Evolutionary conservation across 1,139 yeast genomes (phyloP).

Genomic region (Hanseniaspora gamundiae): DNA sequence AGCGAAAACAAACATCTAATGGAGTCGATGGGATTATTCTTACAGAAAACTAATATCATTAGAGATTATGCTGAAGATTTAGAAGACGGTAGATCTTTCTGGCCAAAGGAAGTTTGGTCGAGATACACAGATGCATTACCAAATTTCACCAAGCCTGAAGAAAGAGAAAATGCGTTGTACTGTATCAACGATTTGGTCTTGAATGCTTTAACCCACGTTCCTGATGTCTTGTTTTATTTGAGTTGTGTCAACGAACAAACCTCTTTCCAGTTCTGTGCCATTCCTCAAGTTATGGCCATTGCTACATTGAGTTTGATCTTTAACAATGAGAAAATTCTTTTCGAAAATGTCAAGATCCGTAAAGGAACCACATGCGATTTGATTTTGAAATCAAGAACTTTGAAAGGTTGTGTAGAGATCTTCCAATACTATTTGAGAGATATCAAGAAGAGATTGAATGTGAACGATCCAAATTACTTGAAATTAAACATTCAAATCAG

Average conservation of each 20-base stretch:
- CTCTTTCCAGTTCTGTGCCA: constrained; percentile 83
- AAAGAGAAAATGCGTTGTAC: constrained; percentile 44
- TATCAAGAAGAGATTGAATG: constrained; percentile 69
- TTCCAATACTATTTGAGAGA: constrained; percentile 63
- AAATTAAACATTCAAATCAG: constrained; percentile 78
- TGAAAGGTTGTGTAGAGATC: constrained; percentile 62
- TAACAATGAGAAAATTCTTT: constrained; percentile 66
- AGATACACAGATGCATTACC: constrained; percentile 57
- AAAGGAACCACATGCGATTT: constrained; percentile 81
- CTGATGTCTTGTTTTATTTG: constrained; percentile 66
- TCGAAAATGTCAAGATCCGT: constrained; percentile 71
- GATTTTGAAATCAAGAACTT: constrained; percentile 61
- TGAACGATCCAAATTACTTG: constrained; percentile 78
- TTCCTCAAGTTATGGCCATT: constrained; percentile 97
- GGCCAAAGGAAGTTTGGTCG: constrained; percentile 93
- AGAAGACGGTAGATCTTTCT: constrained; percentile 84
- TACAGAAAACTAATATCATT: constrained; percentile 91
- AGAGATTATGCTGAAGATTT: constrained; percentile 92
- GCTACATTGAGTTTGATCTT: constrained; percentile 83
- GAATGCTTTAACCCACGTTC: constrained; percentile 67
- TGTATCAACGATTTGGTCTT: constrained; percentile 77
- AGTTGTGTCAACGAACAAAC: constrained; percentile 73
- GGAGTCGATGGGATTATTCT: constrained; percentile 87
- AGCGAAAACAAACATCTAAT: constrained; percentile 44
- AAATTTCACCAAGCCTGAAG: constrained; percentile 40